These are phyloP conservation scores for Tinospora cordifolia DNA, from an alignment of 164 flowering plant species.

Conservation along the genomic window DNA sequence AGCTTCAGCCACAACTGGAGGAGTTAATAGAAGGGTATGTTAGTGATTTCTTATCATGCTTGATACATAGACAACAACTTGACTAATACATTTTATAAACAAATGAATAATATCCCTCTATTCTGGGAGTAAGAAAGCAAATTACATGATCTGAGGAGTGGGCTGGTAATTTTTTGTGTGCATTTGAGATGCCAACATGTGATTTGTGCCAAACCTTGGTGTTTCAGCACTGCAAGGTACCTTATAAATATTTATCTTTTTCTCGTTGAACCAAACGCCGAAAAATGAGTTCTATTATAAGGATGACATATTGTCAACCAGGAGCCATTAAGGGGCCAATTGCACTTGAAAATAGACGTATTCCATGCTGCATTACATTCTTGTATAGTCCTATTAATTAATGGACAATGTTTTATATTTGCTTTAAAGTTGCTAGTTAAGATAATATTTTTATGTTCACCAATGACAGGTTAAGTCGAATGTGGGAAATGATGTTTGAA, in stretches of 20 bases:
- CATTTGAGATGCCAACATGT: neutral
- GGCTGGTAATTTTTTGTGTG: neutral
- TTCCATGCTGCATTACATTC: no score
- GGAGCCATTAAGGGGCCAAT: neutral
- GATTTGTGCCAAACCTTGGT: neutral
- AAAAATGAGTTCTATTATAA: neutral
- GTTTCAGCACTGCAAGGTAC: neutral
- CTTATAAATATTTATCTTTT: neutral
- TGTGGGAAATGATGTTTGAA: conserved; percentile 90
- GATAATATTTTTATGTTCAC: neutral
- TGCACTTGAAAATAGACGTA: neutral
- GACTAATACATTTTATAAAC: neutral
- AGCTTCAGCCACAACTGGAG: conserved; percentile 96
- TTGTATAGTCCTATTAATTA: neutral
- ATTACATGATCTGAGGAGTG: neutral
- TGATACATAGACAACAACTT: neutral
- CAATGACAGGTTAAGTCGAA: conserved; percentile 56
- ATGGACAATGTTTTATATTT: neutral
- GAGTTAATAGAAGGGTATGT: conserved; percentile 87
- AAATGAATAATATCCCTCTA: neutral
- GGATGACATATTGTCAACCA: neutral
- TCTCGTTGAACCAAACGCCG: neutral
- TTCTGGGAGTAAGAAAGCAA: neutral
- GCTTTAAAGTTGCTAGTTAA: neutral
- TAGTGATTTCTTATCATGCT: conserved; percentile 1